Base-by-base conservation (phyloP, 1,139 yeast genomes). In the Hyphopichia wangnamkhiaoensis region DNA sequence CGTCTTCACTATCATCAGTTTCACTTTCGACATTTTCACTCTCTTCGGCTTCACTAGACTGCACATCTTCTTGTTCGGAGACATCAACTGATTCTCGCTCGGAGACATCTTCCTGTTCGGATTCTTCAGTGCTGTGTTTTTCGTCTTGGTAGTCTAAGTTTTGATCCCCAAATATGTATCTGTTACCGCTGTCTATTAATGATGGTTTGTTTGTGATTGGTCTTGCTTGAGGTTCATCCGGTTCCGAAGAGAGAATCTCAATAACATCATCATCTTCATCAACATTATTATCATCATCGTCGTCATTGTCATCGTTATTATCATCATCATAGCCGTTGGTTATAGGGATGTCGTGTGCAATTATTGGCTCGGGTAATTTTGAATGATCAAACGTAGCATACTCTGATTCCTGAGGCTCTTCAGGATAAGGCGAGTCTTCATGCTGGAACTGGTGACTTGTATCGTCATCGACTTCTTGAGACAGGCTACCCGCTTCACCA, bases 41-140 rank as follows among this genome's bases (percentile, higher is more conserved):
- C 10, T 44, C 51, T 39, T 54, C 53, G n/a, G 46, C 53, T 9
- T 25, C 10, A 25, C 6, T 25, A n/a, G 13, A 14, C 14, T 25
- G 28, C n/a, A 5, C 33, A n/a, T 10, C 50, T 7, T 39, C 53
- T 15, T 50, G 50, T 28, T 47, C 50, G 2, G 47, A 58, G 1
- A 52, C 52, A 16, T 48, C 60, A 1, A 42, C 52, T 2, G 46
- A 48, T 5, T 38, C 44, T 4, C 48, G 54, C 3, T 40, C 53
- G 26, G 39, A 52, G 16, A 38, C 52, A 13, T 48, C 47, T 2
- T 37, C 41, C 3, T 39, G 45, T 15, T 38, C 43, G n/a, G 33
- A 37, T 9, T 42, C 45, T 8, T 38, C 33, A n/a, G 23, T 34
- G 30, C 31, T 43, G 7, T 44, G 43, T 6, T 48, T 49, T 21